Base-by-base conservation (phyloP, 768 basidiomycete species). In the Tricholoma saponaceum region DNA sequence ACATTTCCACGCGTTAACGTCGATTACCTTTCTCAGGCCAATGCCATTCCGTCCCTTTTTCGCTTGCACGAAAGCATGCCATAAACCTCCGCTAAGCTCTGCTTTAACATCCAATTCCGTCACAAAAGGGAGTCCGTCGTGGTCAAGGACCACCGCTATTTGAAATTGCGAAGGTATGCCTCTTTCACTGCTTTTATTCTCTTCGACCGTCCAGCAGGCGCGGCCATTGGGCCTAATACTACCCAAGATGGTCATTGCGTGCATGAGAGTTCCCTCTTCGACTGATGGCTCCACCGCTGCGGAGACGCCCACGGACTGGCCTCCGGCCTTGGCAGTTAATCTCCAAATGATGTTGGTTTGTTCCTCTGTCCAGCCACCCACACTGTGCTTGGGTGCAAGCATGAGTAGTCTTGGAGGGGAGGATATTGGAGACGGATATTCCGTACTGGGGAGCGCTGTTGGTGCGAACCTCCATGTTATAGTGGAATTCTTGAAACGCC, bases 311-410 rank as follows among this genome's bases (percentile, higher is more conserved):
- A 52, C 43, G 7, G 58, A 33, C 8, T 61, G 59, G 39, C 53
- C 52, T 44, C 61, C 51, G 4, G 55, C 56, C 0, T 60, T 62
- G 9, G 57, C 32, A 6, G 58, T 53, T 23, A 65, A 33, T 5
- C 60, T 54, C 66, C 66, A 67, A 7, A 63, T 44, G 13, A 67
- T 57, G 30, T 47, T 61, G 2, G 66, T 60, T 56, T 65, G 64
- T 50, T 67, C 66, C 52, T 65, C 62, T 16, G 66, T 64, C 66
- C 66, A 65, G 23, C 64, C 66, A 16, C 66, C 66, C 35, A 62
- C 58, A 37, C 62, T 63, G 43, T 67, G 62, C 41, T 61, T 60
- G 2, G 66, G 66, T 10, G 66, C 64, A 18, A 65, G 55, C 0
- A 56, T 33, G 26, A 62, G 16, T 5, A 65, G 49, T 55, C 60